Percentiles rank a stretch among this genome's conserved stretches.
phyloP scores from a whole-genome alignment of 164 flowering plant species.

The Cinnamomum chago region DNA sequence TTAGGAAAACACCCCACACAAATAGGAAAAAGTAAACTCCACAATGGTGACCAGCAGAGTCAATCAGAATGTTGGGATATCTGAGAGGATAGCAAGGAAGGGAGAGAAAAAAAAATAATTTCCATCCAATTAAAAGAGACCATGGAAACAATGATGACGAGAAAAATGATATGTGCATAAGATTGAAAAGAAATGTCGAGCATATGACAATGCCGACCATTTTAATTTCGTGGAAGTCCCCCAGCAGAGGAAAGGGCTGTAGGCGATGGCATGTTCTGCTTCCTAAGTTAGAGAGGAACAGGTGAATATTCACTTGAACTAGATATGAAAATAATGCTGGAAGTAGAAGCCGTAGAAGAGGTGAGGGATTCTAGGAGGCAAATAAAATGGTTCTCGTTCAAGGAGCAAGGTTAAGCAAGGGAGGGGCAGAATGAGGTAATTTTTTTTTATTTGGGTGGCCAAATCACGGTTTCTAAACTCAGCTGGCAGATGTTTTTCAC shows the following conservation, averaged over 20 bases:
- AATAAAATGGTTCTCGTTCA: no score
- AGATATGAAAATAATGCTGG: constrained; percentile 9
- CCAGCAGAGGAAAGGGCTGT: no score
- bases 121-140: not conserved
- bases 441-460: no score
- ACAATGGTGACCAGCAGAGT: constrained; percentile 22
- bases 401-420: no score
- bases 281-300: not conserved
- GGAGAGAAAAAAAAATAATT: not conserved
- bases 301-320: constrained; percentile 3
- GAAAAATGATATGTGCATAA: constrained; percentile 11
- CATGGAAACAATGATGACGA: not conserved
- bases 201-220: no score
- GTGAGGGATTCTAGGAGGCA: constrained; percentile 3
- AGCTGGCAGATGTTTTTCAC: no score
- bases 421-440: no score
- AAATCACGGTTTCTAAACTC: no score
- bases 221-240: no score
- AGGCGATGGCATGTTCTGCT: no score
- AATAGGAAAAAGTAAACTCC: constrained; percentile 29
- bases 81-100: not conserved
- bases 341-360: no score
- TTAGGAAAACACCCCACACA: no score
- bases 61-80: constrained; percentile 12
- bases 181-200: not conserved